Evolutionary conservation across 805 yeast species (phyloP).

Genomic region (Wickerhamomyces bovis): DNA sequence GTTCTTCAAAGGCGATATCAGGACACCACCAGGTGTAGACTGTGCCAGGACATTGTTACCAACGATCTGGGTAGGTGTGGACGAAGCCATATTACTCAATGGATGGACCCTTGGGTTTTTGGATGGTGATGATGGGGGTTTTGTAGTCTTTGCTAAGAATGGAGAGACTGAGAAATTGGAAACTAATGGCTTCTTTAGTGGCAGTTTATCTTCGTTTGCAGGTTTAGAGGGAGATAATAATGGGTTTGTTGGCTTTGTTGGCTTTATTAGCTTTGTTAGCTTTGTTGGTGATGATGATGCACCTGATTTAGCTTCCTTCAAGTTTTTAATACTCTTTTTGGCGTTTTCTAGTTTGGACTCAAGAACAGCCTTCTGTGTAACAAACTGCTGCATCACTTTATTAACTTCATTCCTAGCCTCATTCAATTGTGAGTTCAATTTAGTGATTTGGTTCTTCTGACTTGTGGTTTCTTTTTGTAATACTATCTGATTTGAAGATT

Average conservation of each 20-base stretch:
- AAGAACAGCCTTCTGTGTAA: constrained; percentile 27
- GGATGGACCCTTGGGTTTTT: constrained; percentile 4
- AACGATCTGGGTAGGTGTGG: constrained; percentile 11
- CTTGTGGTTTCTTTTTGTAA: constrained; percentile 26
- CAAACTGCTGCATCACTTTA: constrained; percentile 26
- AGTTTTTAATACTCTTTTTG: constrained; percentile 24
- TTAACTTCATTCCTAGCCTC: constrained; percentile 26
- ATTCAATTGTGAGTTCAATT: constrained; percentile 28
- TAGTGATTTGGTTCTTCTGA: constrained; percentile 30
- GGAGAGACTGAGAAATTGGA: constrained; percentile 20
- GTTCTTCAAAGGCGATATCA: constrained; percentile 19
- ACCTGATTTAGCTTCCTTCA: constrained; percentile 13
- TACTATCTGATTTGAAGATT: constrained; percentile 7
- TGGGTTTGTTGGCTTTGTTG: constrained; percentile 4
- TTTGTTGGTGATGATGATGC: constrained; percentile 6
- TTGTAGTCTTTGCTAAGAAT: constrained; percentile 12
- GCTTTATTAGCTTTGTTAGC: constrained; percentile 3
- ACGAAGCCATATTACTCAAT: constrained; percentile 3
- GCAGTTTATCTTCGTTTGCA: constrained; percentile 2
- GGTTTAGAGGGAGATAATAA: constrained; percentile 13
- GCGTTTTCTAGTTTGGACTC: constrained; percentile 31
- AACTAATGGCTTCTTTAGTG: constrained; percentile 9
- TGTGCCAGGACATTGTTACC: constrained; percentile 16
- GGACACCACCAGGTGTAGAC: constrained; percentile 22
- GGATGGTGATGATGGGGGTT: constrained; percentile 7